Evolutionary conservation across 495 filamentous ascomycete species (phyloP).

Genomic region (Aspergillus steynii): DNA sequence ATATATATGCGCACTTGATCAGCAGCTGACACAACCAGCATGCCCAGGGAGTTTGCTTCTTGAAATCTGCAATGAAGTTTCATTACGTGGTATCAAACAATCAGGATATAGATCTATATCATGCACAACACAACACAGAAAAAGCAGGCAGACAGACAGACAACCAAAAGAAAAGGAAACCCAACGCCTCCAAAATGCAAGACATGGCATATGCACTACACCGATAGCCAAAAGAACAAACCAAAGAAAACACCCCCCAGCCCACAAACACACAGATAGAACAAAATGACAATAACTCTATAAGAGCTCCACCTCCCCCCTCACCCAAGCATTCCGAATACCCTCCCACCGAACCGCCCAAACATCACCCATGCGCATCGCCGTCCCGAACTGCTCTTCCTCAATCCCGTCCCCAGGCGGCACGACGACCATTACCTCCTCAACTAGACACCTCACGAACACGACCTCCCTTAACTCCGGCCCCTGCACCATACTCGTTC

Average conservation of each 20-base stretch:
- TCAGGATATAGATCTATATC: too few species aligned
- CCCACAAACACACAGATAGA: conserved; percentile 5
- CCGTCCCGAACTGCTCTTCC: conserved; percentile 54
- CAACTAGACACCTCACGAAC: conserved; percentile 73
- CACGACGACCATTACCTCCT: conserved; percentile 53
- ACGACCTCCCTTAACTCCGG: conserved; percentile 82
- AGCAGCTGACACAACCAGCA: too few species aligned
- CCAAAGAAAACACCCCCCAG: background rate
- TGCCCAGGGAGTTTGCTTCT: too few species aligned
- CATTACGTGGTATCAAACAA: too few species aligned
- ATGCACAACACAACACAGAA: too few species aligned
- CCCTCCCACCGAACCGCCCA: conserved; percentile 86
- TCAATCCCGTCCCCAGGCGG: conserved; percentile 58
- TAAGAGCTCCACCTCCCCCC: conserved; percentile 80
- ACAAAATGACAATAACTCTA: conserved; percentile 27
- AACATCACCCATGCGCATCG: conserved; percentile 76
- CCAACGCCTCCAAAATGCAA: too few species aligned
- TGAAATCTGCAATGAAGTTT: too few species aligned
- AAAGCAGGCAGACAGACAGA: too few species aligned
- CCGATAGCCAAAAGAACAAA: too few species aligned
- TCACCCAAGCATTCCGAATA: conserved; percentile 67
- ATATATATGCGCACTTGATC: too few species aligned
- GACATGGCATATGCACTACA: too few species aligned
- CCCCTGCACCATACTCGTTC: conserved; percentile 86
- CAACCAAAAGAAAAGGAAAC: too few species aligned